Conservation (phyloP, 208 protist species). For the Acanthamoeba castellanii region DNA sequence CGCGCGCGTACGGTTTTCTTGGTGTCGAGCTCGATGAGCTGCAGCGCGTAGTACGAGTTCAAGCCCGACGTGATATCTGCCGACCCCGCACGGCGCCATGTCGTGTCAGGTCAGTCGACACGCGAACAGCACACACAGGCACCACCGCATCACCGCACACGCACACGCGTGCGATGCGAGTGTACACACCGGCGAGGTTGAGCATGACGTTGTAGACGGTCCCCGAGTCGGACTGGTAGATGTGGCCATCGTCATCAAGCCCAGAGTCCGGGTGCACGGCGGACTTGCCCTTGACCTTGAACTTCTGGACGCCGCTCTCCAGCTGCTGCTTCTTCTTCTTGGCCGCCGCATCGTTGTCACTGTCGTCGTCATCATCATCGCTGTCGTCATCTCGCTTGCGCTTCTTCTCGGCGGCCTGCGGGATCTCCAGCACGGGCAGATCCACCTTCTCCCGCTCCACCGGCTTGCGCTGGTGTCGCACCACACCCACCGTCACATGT, state of each 20-base stretch:
- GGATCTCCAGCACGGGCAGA: slow-evolving; percentile 1
- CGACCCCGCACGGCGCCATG: not conserved
- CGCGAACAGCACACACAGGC: no score
- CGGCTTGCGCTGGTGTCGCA: slow-evolving; percentile 5
- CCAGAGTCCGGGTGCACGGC: slow-evolving; percentile 75
- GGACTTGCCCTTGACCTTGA: slow-evolving; percentile 80
- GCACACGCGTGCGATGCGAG: no score
- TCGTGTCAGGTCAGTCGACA: not conserved
- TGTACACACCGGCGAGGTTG: slow-evolving; percentile 53
- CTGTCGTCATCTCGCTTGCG: not conserved
- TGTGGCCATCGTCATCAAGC: slow-evolving; percentile 69
- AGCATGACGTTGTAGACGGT: slow-evolving; percentile 74
- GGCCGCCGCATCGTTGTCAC: slow-evolving; percentile 43
- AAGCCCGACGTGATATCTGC: slow-evolving; percentile 3
- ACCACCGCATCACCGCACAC: not conserved
- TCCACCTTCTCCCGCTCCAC: slow-evolving; percentile 57
- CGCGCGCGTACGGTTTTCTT: not conserved
- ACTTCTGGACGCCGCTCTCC: slow-evolving; percentile 6
- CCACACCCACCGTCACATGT: no score
- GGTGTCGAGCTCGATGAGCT: slow-evolving; percentile 74
- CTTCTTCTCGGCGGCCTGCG: slow-evolving; percentile 37
- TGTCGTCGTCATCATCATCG: not conserved
- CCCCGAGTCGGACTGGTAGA: slow-evolving; percentile 26
- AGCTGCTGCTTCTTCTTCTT: not conserved
- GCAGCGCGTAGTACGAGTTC: slow-evolving; percentile 78